Conservation (phyloP, 768 basidiomycete genomes). For the Leccinum rimulosum region DNA sequence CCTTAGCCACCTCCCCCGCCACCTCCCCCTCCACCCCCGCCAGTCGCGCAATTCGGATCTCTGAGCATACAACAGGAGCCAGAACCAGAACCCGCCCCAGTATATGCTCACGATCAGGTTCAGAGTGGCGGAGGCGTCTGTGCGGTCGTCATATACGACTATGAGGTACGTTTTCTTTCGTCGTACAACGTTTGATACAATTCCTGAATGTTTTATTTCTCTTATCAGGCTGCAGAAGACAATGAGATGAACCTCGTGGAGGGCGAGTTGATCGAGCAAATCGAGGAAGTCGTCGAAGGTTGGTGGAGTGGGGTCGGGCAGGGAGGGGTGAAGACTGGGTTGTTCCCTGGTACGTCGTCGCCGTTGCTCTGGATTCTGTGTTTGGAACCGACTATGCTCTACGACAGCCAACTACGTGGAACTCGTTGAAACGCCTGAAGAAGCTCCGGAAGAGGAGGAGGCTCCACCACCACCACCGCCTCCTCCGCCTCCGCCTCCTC, state of each 20-base stretch:
- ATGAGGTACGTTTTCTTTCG: constrained; percentile 48
- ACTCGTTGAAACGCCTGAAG: constrained; percentile 51
- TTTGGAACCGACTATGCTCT: background rate
- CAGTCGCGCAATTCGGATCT: constrained; percentile 33
- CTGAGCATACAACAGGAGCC: constrained; percentile 36
- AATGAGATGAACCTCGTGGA: constrained; percentile 82
- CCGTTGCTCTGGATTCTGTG: background rate
- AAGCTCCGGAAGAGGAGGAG: constrained; percentile 37
- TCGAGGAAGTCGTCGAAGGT: constrained; percentile 83
- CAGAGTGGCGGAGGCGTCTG: constrained; percentile 46
- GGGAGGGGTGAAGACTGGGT: constrained; percentile 63
- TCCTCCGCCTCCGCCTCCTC: constrained; percentile 47
- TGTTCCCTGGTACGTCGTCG: constrained; percentile 74
- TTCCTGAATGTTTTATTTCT: background rate
- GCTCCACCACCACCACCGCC: constrained; percentile 58
- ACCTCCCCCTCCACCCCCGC: constrained; percentile 43
- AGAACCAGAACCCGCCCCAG: constrained; percentile 31
- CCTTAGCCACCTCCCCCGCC: constrained; percentile 12
- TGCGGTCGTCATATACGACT: constrained; percentile 79
- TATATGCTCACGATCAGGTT: constrained; percentile 11
- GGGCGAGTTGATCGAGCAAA: constrained; percentile 77
- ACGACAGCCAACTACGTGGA: constrained; percentile 83
- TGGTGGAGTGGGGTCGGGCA: constrained; percentile 87
- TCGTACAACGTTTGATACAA: background rate
- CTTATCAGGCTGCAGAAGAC: constrained; percentile 67